phyloP scores from a whole-genome alignment of 805 yeast genomes.

The Candida nemodendra region DNA sequence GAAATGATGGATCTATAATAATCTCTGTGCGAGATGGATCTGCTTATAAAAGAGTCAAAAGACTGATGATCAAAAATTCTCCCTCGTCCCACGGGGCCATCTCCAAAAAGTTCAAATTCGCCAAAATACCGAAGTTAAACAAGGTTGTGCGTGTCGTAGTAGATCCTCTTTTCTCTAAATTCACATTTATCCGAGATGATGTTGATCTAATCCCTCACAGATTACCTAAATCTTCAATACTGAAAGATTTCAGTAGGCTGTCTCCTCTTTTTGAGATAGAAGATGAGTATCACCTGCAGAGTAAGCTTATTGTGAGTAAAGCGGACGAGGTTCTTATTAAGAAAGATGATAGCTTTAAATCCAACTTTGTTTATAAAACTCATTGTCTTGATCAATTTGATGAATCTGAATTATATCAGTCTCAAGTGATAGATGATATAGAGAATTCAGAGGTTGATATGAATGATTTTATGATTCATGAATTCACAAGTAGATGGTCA shows the following conservation, averaged over 20 bases:
- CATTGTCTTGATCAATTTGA: conserved; percentile 1
- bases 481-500: conserved; percentile 20
- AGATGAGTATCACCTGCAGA: conserved; percentile 11
- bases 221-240: conserved; percentile 44
- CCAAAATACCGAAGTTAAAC: conserved; percentile 51
- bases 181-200: conserved; percentile 67
- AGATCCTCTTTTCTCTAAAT: conserved; percentile 56
- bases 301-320: conserved; percentile 3
- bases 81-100: conserved; percentile 18
- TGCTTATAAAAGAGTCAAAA: conserved; percentile 47
- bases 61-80: conserved; percentile 33
- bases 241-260: conserved; percentile 51
- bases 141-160: conserved; percentile 63
- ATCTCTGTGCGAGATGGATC: conserved; percentile 70
- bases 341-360: conserved; percentile 10
- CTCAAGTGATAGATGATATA: conserved; percentile 4
- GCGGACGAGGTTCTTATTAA: conserved; percentile 1
- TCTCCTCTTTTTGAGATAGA: conserved; percentile 44
- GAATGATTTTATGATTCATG: conserved; percentile 8
- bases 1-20: conserved; percentile 66
- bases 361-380: conserved; percentile 14
- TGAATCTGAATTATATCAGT: conserved; percentile 5
- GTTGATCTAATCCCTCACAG: conserved; percentile 56
- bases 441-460: neutral
- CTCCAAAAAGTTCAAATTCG: conserved; percentile 46